Conservation (phyloP, 2,329 filamentous ascomycete species). For the Teratosphaeriaceae sp. region DNA sequence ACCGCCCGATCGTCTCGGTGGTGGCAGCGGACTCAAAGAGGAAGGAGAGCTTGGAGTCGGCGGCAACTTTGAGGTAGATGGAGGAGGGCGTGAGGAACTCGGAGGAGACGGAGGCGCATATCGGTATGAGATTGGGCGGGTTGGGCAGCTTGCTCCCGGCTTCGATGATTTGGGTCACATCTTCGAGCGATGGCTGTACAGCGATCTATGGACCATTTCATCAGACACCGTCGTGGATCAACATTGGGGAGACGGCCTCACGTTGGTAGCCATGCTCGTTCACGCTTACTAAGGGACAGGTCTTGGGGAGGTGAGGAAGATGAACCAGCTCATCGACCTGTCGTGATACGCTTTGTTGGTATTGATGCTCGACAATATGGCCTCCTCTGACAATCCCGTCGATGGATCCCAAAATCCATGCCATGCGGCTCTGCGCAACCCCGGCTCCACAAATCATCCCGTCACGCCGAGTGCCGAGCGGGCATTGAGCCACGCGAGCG, state of each 20-base stretch:
- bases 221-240: background rate
- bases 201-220: conserved; percentile 28
- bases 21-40: conserved; percentile 91
- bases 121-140: conserved; percentile 70
- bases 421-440: conserved; percentile 2
- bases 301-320: conserved; percentile 28
- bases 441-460: background rate
- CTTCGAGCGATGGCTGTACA: conserved; percentile 56
- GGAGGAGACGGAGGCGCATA: conserved; percentile 79
- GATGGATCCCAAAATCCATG: no score
- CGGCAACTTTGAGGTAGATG: conserved; percentile 86
- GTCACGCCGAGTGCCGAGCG: no score
- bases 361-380: no score
- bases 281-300: conserved; percentile 22
- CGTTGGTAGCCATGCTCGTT: conserved; percentile 11
- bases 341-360: no score
- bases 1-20: conserved; percentile 86
- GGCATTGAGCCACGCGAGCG: no score
- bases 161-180: conserved; percentile 50
- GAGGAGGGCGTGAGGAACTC: conserved; percentile 92
- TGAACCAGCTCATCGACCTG: conserved; percentile 14
- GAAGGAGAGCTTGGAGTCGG: conserved; percentile 76
- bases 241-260: conserved; percentile 1
- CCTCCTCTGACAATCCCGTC: no score
- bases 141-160: conserved; percentile 46